These are phyloP conservation scores for Maudiozyma humilis DNA, from an alignment of 1,139 yeast species.

Conservation along the genomic window DNA sequence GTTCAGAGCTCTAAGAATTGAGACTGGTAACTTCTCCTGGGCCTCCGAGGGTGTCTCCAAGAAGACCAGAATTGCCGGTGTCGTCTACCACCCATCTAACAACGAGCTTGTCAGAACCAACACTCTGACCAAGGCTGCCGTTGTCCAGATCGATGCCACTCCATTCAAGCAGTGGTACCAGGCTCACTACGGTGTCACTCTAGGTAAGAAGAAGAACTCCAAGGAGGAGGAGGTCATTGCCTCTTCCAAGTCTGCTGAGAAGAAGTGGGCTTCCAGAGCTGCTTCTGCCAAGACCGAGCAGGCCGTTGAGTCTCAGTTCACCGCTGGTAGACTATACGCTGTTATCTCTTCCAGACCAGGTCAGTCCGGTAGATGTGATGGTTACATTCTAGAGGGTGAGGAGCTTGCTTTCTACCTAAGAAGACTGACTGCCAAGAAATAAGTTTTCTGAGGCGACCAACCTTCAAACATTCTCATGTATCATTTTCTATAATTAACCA, in stretches of 20 bases:
- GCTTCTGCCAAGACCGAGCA: constrained; percentile 75
- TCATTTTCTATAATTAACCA: constrained; percentile 8
- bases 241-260: constrained; percentile 77
- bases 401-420: constrained; percentile 99
- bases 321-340: constrained; percentile 98
- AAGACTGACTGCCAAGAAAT: constrained; percentile 98
- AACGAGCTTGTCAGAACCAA: constrained; percentile 99
- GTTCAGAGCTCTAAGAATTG: constrained; percentile 99
- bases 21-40: constrained; percentile 99
- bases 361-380: constrained; percentile 99
- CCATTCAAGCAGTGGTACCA: constrained; percentile 99
- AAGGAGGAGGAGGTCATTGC: constrained; percentile 48
- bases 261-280: constrained; percentile 90
- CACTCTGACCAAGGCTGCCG: constrained; percentile 97
- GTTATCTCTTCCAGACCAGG: constrained; percentile 99
- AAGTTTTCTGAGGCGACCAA: constrained; percentile 33
- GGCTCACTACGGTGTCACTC: constrained; percentile 90
- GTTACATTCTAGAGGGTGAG: constrained; percentile 99
- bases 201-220: constrained; percentile 61
- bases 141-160: constrained; percentile 98
- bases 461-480: constrained; percentile 11
- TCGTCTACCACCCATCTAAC: constrained; percentile 98
- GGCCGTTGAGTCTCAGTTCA: constrained; percentile 92
- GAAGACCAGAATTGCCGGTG: constrained; percentile 98
- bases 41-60: constrained; percentile 97